Evolutionary conservation across 2,329 filamentous ascomycete species (phyloP).

Genomic region (Verticillium dahliae): DNA sequence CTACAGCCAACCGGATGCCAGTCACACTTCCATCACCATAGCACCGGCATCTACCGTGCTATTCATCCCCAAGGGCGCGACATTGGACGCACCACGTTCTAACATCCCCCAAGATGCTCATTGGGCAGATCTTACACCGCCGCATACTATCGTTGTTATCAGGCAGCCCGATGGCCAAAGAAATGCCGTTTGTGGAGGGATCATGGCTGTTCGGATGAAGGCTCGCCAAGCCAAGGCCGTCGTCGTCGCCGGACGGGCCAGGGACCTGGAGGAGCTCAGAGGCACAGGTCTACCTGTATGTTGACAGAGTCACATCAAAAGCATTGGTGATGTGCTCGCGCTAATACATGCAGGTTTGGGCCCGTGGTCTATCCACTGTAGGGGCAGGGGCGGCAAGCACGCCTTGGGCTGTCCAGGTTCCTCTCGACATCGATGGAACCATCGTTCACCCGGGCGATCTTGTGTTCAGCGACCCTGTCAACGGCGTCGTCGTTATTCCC

Average conservation of each 20-base stretch:
- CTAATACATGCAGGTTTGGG: conserved; percentile 40
- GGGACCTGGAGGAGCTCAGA: conserved; percentile 57
- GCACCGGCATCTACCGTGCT: conserved; percentile 55
- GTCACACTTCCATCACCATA: conserved; percentile 25
- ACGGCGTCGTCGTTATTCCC: conserved; percentile 65
- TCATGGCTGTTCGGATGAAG: conserved; percentile 67
- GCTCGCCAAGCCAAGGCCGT: conserved; percentile 52
- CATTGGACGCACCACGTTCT: conserved; percentile 19
- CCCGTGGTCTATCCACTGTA: conserved; percentile 48
- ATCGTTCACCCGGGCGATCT: conserved; percentile 53
- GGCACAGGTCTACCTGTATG: conserved; percentile 49
- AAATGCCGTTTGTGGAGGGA: conserved; percentile 70
- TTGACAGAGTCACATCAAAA: conserved; percentile 10
- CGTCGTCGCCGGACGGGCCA: conserved; percentile 61
- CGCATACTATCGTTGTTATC: conserved; percentile 58
- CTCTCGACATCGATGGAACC: conserved; percentile 35
- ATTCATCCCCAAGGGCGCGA: conserved; percentile 53
- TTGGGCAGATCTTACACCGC: conserved; percentile 59
- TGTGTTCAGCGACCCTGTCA: conserved; percentile 61
- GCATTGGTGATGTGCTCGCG: neutral
- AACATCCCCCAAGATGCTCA: conserved; percentile 56
- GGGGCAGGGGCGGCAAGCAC: conserved; percentile 50
- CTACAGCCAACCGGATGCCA: conserved; percentile 19
- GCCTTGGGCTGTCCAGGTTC: conserved; percentile 45
- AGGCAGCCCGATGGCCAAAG: conserved; percentile 58